Percentiles rank a stretch among this genome's conserved stretches.
phyloP scores from a whole-genome alignment of 148 eudicot genomes.

The Fagopyrum tataricum region DNA sequence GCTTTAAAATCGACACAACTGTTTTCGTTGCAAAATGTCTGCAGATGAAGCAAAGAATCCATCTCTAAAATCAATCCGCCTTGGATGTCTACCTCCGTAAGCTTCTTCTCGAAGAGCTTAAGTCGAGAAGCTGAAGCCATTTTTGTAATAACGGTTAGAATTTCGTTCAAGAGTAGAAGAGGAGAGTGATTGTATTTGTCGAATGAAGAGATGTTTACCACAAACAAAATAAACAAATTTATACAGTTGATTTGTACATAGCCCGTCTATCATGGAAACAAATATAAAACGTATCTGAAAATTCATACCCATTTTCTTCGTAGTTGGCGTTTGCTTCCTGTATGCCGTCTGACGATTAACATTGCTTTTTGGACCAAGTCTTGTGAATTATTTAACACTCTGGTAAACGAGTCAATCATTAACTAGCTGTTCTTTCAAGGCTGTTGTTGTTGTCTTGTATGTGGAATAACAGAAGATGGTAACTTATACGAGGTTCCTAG shows the following conservation, averaged over 20 bases:
- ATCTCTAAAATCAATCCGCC: neutral
- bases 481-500: conserved; percentile 21
- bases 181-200: neutral
- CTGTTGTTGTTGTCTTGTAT: conserved; percentile 13
- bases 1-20: neutral
- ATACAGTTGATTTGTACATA: neutral
- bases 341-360: neutral
- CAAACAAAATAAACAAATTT: neutral
- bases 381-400: neutral
- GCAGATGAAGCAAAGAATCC: neutral
- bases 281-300: neutral
- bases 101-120: conserved; percentile 5
- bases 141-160: neutral
- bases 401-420: neutral
- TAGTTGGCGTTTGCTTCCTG: neutral
- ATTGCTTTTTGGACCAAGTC: neutral
- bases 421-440: conserved; percentile 12
- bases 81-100: neutral
- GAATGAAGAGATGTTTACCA: neutral
- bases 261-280: neutral
- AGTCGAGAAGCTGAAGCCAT: neutral
- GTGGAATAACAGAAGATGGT: conserved; percentile 19
- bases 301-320: neutral
- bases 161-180: no score
- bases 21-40: neutral